These are phyloP conservation scores for Epichloe scottii DNA, from an alignment of 2,329 filamentous ascomycete genomes.

Conservation along the genomic window DNA sequence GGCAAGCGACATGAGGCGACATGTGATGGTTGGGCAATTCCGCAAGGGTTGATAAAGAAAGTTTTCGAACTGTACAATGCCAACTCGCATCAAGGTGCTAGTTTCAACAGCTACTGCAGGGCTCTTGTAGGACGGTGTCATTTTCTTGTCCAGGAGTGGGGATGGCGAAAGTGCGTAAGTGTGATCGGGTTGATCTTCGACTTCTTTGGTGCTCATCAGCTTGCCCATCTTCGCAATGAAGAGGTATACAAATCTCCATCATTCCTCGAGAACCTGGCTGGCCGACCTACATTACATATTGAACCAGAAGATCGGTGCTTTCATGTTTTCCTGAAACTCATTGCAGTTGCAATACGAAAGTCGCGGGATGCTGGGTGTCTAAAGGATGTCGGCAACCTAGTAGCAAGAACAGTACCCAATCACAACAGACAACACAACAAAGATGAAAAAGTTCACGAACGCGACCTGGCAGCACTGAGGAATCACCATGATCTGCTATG, in stretches of 20 bases:
- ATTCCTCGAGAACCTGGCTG: constrained; percentile 45
- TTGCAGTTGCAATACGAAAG: constrained; percentile 43
- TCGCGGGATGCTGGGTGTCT: constrained; percentile 32
- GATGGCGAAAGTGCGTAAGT: constrained; percentile 45
- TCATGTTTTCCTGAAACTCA: constrained; percentile 53
- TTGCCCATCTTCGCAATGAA: constrained; percentile 53
- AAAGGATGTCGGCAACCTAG: constrained; percentile 49
- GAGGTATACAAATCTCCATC: constrained; percentile 46
- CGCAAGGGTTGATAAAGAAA: constrained; percentile 42
- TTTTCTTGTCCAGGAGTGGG: constrained; percentile 51
- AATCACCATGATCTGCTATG: constrained; percentile 59
- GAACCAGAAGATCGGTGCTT: constrained; percentile 49
- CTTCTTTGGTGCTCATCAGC: constrained; percentile 51
- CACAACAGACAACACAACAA: constrained; percentile 53
- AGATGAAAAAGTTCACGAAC: constrained; percentile 45
- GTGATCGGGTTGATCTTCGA: constrained; percentile 53
- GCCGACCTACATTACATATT: constrained; percentile 33
- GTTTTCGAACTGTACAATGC: constrained; percentile 46
- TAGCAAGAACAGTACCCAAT: constrained; percentile 51
- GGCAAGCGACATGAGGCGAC: constrained; percentile 17
- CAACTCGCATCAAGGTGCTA: constrained; percentile 41
- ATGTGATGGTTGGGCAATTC: constrained; percentile 46
- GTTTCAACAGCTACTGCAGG: constrained; percentile 54
- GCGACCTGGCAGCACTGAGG: constrained; percentile 49
- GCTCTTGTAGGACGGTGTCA: constrained; percentile 48